Conservation (phyloP, 2,329 filamentous ascomycete species). For the Aspergillus sclerotialis region DNA sequence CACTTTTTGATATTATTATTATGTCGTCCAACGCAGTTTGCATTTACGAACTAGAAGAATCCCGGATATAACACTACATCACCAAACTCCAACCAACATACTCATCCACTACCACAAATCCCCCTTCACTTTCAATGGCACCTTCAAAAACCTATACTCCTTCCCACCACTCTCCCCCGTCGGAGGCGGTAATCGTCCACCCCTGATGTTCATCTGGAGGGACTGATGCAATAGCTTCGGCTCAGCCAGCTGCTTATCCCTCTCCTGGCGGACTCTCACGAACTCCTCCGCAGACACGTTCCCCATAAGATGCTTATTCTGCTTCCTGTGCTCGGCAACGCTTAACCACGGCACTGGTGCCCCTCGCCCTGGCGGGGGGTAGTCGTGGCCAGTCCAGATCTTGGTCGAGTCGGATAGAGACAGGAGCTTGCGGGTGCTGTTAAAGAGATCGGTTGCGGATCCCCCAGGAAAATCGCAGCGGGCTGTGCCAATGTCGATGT, state of each 20-base stretch:
- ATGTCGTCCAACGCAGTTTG: too few relatives aligned
- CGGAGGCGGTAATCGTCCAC: constrained; percentile 35
- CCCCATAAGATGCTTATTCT: constrained; percentile 45
- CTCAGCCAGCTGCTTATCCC: constrained; percentile 38
- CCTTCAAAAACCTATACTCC: too few relatives aligned
- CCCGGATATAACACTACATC: too few relatives aligned
- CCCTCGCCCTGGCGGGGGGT: constrained; percentile 35
- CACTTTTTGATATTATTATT: too few relatives aligned
- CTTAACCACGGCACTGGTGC: constrained; percentile 37
- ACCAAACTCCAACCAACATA: too few relatives aligned
- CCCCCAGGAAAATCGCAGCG: constrained; percentile 52
- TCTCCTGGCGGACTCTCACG: constrained; percentile 35
- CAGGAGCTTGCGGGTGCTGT: constrained; percentile 40
- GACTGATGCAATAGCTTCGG: constrained; percentile 46
- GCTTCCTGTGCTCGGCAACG: constrained; percentile 39
- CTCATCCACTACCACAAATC: too few relatives aligned
- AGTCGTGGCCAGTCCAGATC: constrained; percentile 52
- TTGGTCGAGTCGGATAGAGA: constrained; percentile 37
- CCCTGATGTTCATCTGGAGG: constrained; percentile 49
- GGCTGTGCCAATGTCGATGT: constrained; percentile 47
- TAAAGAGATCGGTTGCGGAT: constrained; percentile 37
- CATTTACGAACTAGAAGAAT: too few relatives aligned
- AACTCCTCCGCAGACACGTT: constrained; percentile 40
- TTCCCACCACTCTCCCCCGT: too few relatives aligned
- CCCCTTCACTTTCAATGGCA: too few relatives aligned